Evolutionary conservation across 2,329 filamentous ascomycete genomes (phyloP).

Genomic region (Penicillium sp.): DNA sequence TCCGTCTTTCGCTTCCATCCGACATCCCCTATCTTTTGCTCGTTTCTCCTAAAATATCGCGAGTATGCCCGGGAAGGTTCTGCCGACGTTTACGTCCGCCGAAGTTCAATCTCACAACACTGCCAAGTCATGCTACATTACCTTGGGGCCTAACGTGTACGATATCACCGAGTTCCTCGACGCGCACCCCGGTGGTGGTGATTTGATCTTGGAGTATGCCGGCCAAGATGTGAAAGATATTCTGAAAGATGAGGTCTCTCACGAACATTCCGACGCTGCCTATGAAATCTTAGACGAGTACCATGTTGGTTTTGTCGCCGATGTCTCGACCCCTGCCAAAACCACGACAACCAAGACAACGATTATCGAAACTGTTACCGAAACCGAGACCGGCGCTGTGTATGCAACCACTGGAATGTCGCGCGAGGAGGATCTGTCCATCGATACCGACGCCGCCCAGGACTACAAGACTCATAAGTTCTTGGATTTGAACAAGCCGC

Average conservation of each 20-base stretch:
- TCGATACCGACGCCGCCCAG: slow-evolving; percentile 71
- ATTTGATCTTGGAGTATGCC: slow-evolving; percentile 84
- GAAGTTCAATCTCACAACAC: slow-evolving; percentile 82
- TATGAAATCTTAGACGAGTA: slow-evolving; percentile 92
- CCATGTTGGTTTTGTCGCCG: slow-evolving; percentile 74
- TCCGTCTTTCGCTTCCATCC: not conserved
- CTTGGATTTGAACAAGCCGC: slow-evolving; percentile 78
- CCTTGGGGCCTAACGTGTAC: slow-evolving; percentile 84
- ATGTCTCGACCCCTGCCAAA: slow-evolving; percentile 51
- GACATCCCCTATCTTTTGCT: not conserved
- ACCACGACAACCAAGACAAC: slow-evolving; percentile 23
- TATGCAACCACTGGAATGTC: slow-evolving; percentile 77
- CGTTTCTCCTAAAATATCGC: not conserved
- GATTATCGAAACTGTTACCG: slow-evolving; percentile 27
- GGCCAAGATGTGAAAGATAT: slow-evolving; percentile 83
- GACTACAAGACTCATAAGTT: slow-evolving; percentile 95
- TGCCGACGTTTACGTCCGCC: slow-evolving; percentile 77
- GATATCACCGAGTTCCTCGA: slow-evolving; percentile 90
- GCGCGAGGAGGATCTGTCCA: slow-evolving; percentile 77
- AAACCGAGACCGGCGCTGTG: slow-evolving; percentile 30
- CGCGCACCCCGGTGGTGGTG: slow-evolving; percentile 84
- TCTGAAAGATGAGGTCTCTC: slow-evolving; percentile 77
- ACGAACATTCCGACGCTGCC: slow-evolving; percentile 85
- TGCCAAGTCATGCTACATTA: slow-evolving; percentile 85
- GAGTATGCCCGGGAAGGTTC: slow-evolving; percentile 73